Conservation (phyloP, 768 basidiomycete species). For the Hemileccinum rubropunctum region DNA sequence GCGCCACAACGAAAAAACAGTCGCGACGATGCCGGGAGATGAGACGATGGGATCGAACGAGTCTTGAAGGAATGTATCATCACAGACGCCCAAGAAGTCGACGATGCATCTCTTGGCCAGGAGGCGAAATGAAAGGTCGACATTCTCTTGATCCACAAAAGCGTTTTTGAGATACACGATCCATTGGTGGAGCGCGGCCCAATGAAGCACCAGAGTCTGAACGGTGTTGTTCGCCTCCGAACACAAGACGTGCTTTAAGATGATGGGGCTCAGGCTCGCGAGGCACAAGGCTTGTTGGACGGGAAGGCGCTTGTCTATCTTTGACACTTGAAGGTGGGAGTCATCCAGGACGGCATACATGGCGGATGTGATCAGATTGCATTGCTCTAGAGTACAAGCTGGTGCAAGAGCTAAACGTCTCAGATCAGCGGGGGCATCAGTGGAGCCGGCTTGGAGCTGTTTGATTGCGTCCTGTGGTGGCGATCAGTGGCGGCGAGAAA, state of each 20-base stretch:
- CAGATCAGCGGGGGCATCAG: conserved; percentile 14
- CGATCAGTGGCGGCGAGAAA: neutral
- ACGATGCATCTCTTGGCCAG: conserved; percentile 16
- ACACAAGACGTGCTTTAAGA: conserved; percentile 3
- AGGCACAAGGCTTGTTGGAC: conserved; percentile 21
- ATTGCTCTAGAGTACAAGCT: conserved; percentile 19
- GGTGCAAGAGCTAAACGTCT: conserved; percentile 19
- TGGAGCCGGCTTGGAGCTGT: conserved; percentile 24
- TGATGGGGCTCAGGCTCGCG: conserved; percentile 12
- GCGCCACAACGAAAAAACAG: conserved; percentile 28
- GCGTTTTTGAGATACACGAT: conserved; percentile 24
- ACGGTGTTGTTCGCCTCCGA: conserved; percentile 1
- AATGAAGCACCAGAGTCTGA: conserved; percentile 12
- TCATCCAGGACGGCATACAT: conserved; percentile 20
- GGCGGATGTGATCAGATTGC: conserved; percentile 14
- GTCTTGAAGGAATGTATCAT: conserved; percentile 11
- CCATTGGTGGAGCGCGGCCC: conserved; percentile 21
- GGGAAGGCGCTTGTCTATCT: conserved; percentile 10
- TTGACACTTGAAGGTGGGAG: conserved; percentile 15
- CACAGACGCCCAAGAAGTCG: conserved; percentile 22
- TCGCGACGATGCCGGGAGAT: conserved; percentile 17
- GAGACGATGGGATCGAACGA: conserved; percentile 16
- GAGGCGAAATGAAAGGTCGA: conserved; percentile 21
- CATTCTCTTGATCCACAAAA: conserved; percentile 19
- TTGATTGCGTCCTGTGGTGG: conserved; percentile 14